phyloP scores from a whole-genome alignment of 1,284 basidiomycete species.

The Lentinus polychrous region DNA sequence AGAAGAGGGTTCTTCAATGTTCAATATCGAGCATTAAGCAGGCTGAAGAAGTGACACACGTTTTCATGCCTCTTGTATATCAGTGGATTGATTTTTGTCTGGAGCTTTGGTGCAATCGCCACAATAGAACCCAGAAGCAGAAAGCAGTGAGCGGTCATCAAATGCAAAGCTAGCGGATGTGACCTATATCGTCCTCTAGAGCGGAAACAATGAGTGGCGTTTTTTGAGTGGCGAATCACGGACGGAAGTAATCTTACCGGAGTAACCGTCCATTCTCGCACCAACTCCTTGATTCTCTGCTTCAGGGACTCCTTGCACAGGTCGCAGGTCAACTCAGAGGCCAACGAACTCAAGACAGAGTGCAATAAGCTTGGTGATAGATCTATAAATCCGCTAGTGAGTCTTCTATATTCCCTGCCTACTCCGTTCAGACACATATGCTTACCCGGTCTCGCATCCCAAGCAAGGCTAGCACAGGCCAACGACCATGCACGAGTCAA shows the following conservation, averaged over 20 bases:
- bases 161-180: too few species aligned
- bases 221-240: too few species aligned
- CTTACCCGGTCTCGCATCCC: conserved; percentile 30
- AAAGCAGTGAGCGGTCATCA: too few species aligned
- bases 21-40: too few species aligned
- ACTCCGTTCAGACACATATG: neutral
- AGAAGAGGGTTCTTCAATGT: too few species aligned
- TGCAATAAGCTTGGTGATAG: neutral
- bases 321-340: conserved; percentile 25
- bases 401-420: neutral
- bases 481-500: conserved; percentile 30
- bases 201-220: too few species aligned
- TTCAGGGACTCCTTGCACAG: conserved; percentile 44
- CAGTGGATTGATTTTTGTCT: too few species aligned
- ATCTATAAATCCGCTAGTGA: neutral
- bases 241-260: neutral
- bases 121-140: too few species aligned
- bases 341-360: conserved; percentile 11
- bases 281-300: conserved; percentile 53
- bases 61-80: too few species aligned
- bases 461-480: conserved; percentile 28
- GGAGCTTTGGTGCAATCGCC: too few species aligned
- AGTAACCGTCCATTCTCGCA: conserved; percentile 56
- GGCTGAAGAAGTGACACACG: too few species aligned
- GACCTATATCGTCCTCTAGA: too few species aligned